Conservation (phyloP, 805 yeast species). For the Wickerhamomyces chambardii region DNA sequence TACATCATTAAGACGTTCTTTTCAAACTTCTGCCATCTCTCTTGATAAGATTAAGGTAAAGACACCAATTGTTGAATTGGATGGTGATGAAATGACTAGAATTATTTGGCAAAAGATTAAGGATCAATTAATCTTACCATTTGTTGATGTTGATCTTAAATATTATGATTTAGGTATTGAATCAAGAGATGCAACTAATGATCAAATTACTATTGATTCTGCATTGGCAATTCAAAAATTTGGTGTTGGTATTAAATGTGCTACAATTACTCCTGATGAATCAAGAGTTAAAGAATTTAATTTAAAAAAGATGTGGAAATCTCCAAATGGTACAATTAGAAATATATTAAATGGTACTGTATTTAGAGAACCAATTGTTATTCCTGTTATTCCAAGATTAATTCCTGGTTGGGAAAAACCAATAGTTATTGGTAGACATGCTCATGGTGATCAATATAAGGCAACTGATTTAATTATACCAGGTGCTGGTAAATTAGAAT, state of each 20-base stretch:
- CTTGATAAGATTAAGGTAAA: constrained; percentile 58
- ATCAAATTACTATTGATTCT: constrained; percentile 68
- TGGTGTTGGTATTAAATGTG: constrained; percentile 81
- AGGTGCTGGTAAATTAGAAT: constrained; percentile 56
- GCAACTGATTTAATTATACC: constrained; percentile 67
- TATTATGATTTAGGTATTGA: constrained; percentile 68
- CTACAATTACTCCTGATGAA: constrained; percentile 82
- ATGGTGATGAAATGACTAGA: constrained; percentile 85
- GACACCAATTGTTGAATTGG: constrained; percentile 69
- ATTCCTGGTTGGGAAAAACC: constrained; percentile 80
- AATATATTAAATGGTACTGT: constrained; percentile 79
- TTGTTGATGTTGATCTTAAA: constrained; percentile 63
- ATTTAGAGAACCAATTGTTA: constrained; percentile 77
- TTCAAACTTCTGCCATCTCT: constrained; percentile 16
- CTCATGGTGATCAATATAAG: constrained; percentile 79
- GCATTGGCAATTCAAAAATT: constrained; percentile 67
- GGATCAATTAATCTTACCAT: constrained; percentile 57
- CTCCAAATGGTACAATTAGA: constrained; percentile 81
- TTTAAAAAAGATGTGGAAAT: constrained; percentile 75
- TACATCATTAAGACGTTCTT: constrained; percentile 9
- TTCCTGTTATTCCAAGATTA: constrained; percentile 67
- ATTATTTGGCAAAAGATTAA: constrained; percentile 76
- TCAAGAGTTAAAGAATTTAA: constrained; percentile 67
- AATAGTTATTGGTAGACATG: constrained; percentile 80
- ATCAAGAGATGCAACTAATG: constrained; percentile 62